Evolutionary conservation across 1,139 yeast genomes (phyloP), one percentile per base, ranked within the genome.

Genomic region (Kodamaea plutei): DNA sequence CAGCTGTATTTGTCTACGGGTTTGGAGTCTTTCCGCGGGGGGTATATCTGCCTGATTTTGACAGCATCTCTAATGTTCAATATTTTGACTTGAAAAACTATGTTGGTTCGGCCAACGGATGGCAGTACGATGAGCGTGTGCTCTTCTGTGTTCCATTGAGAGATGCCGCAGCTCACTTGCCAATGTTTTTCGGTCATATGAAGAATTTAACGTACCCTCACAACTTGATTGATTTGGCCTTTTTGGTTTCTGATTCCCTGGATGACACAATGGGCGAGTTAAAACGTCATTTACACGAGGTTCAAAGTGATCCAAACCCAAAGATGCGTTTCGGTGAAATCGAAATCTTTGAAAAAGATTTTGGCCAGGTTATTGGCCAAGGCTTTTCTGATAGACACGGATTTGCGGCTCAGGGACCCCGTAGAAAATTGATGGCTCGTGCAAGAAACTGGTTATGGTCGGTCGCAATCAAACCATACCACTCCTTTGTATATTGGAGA

Each of bases 101-200:
- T 39, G 48, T 41, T 22, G 77, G 78, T 1, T 44, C 61, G 6
- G 53, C 62, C 3, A 61, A 71, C 41, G 80, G 79, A 4, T 74
- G 80, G 79, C 73, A 69, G 36, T 50, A 61, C 21, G 71, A 72
- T 12, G 79, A 74, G 45, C 45, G 79, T 15, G 76, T 75, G 14
- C 48, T 74, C 23, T 72, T 75, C 43, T 72, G 79, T 43, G 80
- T 75, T 5, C 81, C 81, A 1, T 58, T 75, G 41, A 57, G 81
- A 56, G 80, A 75, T 48, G 81, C 81, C 2, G 73, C 78, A 4
- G 67, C 73, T n/a, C 80, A 74, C 48, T 60, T 75, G 45, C 79
- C 80, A 20, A 75, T 74, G 81, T 74, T 74, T 44, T 75, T 75
- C 42, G 63, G 69, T 17, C 79, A 73, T 45, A 66, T 75, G 76